phyloP scores from a whole-genome alignment of 176 grass and related monocot genomes.

The Avena sativa region DNA sequence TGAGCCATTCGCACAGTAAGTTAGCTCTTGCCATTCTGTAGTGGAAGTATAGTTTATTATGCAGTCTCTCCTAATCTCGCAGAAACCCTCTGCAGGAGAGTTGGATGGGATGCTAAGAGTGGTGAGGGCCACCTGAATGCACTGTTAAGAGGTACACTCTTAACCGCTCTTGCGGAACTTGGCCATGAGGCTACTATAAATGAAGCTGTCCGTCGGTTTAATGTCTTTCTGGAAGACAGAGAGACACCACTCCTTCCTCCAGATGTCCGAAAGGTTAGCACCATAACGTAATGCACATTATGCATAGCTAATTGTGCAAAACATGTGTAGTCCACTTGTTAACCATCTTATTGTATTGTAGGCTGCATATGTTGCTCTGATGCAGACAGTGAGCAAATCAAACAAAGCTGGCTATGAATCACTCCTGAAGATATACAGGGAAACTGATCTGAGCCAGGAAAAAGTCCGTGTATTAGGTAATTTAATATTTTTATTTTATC shows the following conservation, averaged over 20 bases:
- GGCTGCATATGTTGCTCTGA: conserved; percentile 86
- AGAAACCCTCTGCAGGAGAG: conserved; percentile 55
- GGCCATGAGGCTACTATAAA: conserved; percentile 71
- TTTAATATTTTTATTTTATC: neutral
- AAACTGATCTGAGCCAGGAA: conserved; percentile 96
- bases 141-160: conserved; percentile 79
- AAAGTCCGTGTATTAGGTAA: conserved; percentile 89
- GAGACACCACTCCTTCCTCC: conserved; percentile 74
- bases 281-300: conserved; percentile 9
- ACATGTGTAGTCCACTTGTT: conserved; percentile 21
- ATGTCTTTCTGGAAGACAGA: conserved; percentile 77
- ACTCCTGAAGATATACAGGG: conserved; percentile 82
- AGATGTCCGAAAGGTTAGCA: conserved; percentile 80
- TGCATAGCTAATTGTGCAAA: conserved; percentile 27
- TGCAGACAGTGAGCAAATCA: conserved; percentile 76
- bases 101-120: conserved; percentile 86
- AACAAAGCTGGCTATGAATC: conserved; percentile 83
- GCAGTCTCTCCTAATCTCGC: conserved; percentile 33
- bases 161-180: conserved; percentile 69
- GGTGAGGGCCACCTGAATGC: conserved; percentile 74
- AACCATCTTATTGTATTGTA: conserved; percentile 49
- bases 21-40: conserved; percentile 32
- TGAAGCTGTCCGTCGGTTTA: conserved; percentile 71
- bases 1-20: conserved; percentile 71
- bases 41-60: conserved; percentile 28